Conservation (phyloP, 257 asterid species). For the Hygrophila difformis region DNA sequence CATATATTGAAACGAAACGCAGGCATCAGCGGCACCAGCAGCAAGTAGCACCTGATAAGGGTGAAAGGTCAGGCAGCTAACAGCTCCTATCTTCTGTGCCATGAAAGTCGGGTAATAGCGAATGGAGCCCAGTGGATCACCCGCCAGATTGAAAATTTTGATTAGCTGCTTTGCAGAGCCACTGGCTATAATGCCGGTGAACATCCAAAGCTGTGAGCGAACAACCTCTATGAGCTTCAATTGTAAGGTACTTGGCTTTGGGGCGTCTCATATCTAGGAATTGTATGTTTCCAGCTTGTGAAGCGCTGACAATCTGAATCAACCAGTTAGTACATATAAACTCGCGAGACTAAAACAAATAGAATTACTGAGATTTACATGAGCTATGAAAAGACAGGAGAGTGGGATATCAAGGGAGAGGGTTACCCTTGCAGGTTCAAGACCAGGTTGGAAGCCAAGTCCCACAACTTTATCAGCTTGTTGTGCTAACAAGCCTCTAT, state of each 20-base stretch:
- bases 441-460: constrained; percentile 92
- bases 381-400: not conserved
- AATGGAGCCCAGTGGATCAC: constrained; percentile 82
- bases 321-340: no score
- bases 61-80: constrained; percentile 85
- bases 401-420: not conserved
- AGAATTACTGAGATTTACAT: not conserved
- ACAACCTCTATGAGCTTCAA: constrained; percentile 91
- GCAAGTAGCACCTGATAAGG: constrained; percentile 92
- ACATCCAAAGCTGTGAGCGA: constrained; percentile 94
- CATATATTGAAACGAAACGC: constrained; percentile 89
- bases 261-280: constrained; percentile 69
- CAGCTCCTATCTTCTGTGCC: constrained; percentile 98
- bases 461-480: constrained; percentile 75
- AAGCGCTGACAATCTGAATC: constrained; percentile 89
- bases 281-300: constrained; percentile 91
- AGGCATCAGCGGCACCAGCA: constrained; percentile 96
- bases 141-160: constrained; percentile 82
- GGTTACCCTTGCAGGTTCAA: constrained; percentile 75
- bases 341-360: no score
- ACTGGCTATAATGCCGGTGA: constrained; percentile 81
- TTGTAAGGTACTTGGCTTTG: constrained; percentile 59
- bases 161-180: constrained; percentile 95
- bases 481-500: constrained; percentile 65
- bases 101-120: constrained; percentile 83